Evolutionary conservation across 2,329 filamentous ascomycete genomes (phyloP).

Genomic region (Alternaria sp.): DNA sequence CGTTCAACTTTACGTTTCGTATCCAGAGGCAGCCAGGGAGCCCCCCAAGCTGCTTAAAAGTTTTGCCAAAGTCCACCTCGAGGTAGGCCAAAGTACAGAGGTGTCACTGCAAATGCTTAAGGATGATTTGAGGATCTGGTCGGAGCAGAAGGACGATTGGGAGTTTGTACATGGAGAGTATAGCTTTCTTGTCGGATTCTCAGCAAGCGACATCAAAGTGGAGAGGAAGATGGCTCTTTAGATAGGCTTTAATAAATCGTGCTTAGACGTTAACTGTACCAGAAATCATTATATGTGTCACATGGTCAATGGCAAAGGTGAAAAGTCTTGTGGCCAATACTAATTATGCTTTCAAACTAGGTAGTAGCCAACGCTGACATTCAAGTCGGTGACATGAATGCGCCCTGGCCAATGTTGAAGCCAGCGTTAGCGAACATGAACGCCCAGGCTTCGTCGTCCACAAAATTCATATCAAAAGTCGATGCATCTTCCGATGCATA

Average conservation of each 20-base stretch:
- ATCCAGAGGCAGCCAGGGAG: neutral
- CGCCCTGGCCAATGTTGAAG: neutral
- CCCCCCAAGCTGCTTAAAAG: neutral
- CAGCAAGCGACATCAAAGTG: neutral
- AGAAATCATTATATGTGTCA: too few species aligned
- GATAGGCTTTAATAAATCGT: rapidly evolving
- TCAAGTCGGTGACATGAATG: neutral
- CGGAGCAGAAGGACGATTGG: neutral
- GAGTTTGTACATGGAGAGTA: neutral
- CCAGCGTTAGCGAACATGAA: neutral
- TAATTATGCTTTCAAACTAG: too few species aligned
- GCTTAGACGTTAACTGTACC: neutral
- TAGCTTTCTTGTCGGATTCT: neutral
- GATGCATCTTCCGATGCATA: neutral
- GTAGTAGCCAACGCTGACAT: neutral
- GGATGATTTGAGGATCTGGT: neutral
- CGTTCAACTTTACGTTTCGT: neutral
- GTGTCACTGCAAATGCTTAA: neutral
- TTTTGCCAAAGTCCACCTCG: neutral
- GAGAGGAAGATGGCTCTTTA: neutral
- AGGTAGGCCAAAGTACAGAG: neutral
- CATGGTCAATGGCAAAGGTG: too few species aligned
- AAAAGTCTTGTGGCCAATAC: too few species aligned
- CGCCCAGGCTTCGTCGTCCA: neutral
- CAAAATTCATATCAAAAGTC: neutral